These are phyloP conservation scores for Podaxis pistillaris DNA, from an alignment of 768 basidiomycete genomes.

Conservation along the genomic window DNA sequence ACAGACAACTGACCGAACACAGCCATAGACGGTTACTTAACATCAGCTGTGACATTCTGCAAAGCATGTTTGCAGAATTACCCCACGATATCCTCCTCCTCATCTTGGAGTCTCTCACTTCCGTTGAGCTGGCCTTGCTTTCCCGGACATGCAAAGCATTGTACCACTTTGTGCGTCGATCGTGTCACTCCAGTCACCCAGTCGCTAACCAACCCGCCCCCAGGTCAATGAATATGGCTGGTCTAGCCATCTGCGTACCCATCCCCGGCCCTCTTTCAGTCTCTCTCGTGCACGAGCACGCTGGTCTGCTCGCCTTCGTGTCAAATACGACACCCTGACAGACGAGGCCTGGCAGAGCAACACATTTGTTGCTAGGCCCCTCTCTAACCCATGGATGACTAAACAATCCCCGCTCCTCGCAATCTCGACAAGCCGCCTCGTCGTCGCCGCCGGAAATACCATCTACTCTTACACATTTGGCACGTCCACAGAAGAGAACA, in stretches of 20 bases:
- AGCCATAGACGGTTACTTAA: too few relatives aligned
- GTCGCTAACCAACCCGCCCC: constrained; percentile 1
- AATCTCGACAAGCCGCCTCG: constrained; percentile 50
- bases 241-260: constrained; percentile 45
- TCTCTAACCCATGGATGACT: constrained; percentile 56
- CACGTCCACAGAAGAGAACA: constrained; percentile 20
- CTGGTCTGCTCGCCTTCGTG: constrained; percentile 45
- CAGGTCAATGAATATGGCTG: constrained; percentile 67
- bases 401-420: constrained; percentile 59
- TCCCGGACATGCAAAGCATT: constrained; percentile 38
- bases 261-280: constrained; percentile 56
- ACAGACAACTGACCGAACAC: too few relatives aligned
- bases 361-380: constrained; percentile 61
- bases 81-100: constrained; percentile 58
- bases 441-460: constrained; percentile 58
- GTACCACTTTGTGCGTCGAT: constrained; percentile 42
- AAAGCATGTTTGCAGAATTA: constrained; percentile 32
- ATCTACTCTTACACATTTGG: constrained; percentile 60
- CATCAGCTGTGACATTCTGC: neutral
- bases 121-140: constrained; percentile 41
- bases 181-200: neutral
- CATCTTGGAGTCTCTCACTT: constrained; percentile 43
- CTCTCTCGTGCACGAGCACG: constrained; percentile 38
- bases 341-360: constrained; percentile 52
- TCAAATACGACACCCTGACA: constrained; percentile 49